Conservation (phyloP, 2,329 filamentous ascomycete genomes). For the Lasiodiplodia hormozganensis region DNA sequence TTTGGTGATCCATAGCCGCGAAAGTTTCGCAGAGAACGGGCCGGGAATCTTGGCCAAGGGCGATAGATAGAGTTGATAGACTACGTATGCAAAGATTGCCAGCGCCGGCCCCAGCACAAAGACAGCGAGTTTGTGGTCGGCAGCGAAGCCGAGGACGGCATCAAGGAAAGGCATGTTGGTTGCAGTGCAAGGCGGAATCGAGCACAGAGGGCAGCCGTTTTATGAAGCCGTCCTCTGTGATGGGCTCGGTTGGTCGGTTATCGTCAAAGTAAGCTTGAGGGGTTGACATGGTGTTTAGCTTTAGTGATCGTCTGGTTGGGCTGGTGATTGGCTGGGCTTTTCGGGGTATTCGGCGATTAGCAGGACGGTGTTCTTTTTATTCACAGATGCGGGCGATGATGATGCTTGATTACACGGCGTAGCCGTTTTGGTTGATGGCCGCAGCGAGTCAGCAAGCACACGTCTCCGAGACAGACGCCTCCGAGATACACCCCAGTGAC, state of each 20-base stretch:
- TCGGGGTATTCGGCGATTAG: slow-evolving; percentile 11
- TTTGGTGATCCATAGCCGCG: slow-evolving; percentile 41
- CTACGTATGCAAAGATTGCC: slow-evolving; percentile 26
- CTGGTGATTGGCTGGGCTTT: slow-evolving; percentile 9
- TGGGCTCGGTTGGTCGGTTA: neutral
- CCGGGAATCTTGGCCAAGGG: slow-evolving; percentile 39
- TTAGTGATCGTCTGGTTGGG: neutral
- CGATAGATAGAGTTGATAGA: slow-evolving; percentile 33
- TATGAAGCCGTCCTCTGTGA: neutral
- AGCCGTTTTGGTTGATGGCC: neutral
- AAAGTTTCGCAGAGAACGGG: slow-evolving; percentile 38
- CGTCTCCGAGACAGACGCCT: too few species aligned
- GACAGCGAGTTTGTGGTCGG: slow-evolving; percentile 2
- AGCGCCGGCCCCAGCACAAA: neutral
- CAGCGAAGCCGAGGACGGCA: neutral
- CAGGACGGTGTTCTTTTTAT: too few species aligned
- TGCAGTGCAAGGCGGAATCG: neutral
- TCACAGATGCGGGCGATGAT: neutral
- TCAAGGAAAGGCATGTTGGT: slow-evolving; percentile 21
- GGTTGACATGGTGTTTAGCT: slow-evolving; percentile 15
- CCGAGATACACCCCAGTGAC: too few species aligned
- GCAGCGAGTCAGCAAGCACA: neutral
- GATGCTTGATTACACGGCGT: too few species aligned
- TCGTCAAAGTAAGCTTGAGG: neutral
- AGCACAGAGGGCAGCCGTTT: slow-evolving; percentile 8